A percentile compares a stretch with the other conserved stretches of the same genome.
Evolutionary conservation across 1,139 yeast species (phyloP).

Genomic region (Petasospora rhodanensis): DNA sequence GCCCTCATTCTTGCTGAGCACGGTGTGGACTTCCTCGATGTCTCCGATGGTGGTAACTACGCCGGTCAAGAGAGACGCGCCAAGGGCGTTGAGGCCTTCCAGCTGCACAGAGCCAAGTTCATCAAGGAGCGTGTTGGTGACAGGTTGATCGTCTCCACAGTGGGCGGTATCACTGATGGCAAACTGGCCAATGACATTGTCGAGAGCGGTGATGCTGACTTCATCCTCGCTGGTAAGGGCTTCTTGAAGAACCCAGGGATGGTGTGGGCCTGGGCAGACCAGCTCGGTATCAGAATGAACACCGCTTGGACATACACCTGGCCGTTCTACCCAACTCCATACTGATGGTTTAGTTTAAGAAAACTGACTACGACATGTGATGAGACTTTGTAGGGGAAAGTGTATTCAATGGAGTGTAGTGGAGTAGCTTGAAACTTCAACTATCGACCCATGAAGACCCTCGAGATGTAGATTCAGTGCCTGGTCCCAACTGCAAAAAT

Average conservation of each 20-base stretch:
- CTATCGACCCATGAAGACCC: too few species aligned
- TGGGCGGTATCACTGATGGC: slow-evolving; percentile 37
- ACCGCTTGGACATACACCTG: slow-evolving; percentile 11
- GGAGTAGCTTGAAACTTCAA: too few species aligned
- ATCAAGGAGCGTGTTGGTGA: slow-evolving; percentile 44
- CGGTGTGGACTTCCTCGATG: slow-evolving; percentile 50
- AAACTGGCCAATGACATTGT: slow-evolving; percentile 36
- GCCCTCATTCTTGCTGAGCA: slow-evolving; percentile 37
- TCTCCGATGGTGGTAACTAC: slow-evolving; percentile 51
- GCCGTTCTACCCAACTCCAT: slow-evolving; percentile 10
- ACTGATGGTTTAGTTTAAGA: too few species aligned
- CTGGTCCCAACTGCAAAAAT: too few species aligned
- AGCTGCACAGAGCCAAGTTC: slow-evolving; percentile 37
- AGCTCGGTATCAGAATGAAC: slow-evolving; percentile 33
- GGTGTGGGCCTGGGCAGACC: slow-evolving; percentile 46
- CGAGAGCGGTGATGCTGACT: slow-evolving; percentile 41
- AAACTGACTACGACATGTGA: too few species aligned
- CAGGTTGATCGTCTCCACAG: slow-evolving; percentile 39
- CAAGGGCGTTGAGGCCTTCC: slow-evolving; percentile 29
- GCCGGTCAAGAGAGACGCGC: slow-evolving; percentile 31
- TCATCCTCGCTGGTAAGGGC: slow-evolving; percentile 41
- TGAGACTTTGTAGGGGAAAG: too few species aligned
- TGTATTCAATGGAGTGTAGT: too few species aligned
- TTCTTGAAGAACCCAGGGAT: slow-evolving; percentile 47
- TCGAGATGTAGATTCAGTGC: too few species aligned